Base-by-base conservation (phyloP, 495 filamentous ascomycete species). In the Talaromyces ruber region DNA sequence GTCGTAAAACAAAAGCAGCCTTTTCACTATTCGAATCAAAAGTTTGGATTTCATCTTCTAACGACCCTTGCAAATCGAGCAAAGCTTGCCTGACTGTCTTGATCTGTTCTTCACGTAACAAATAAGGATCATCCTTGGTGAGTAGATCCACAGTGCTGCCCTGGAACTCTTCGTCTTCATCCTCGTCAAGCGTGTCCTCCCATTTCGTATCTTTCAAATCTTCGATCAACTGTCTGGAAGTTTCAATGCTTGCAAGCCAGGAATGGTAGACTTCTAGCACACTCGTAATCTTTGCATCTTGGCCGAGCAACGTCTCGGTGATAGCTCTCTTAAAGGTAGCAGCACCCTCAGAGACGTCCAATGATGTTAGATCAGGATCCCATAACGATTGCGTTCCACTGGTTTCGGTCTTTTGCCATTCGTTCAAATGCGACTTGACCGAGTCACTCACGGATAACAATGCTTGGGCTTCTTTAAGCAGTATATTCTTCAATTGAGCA, bases 111-210 rank as follows among this genome's bases (percentile, higher is more conserved):
- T 86, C 76, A 45, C 84, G 82, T 14, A 97, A 68, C 25, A 81
- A 64, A 39, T 78, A 70, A 2, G 91, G 87, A 68, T 98, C 94
- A 28, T 93, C 83, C 32, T 84, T 81, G 67, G 84, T 88, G 30
- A 96, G 77, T 12, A 85, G 72, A 3, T 77, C 76, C 29, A 88
- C 81, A 37, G 86, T 75, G 24, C 83, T 80, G 14, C 73, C 65
- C 62, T 93, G 86, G 34, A 88, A 80, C 1, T 87, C 84, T 37
- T 88, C 83, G 50, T 92, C 87, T 45, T 93, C 90, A 39, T 89
- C 87, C 16, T 85, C 81, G 56, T 88, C 87, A 14, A 91, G 73
- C 32, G 91, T 83, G 61, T 93, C 88, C 24, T 88, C 85, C 88
- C 92, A 96, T 60, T 82, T 83, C 30, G 83, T 81, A 11, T 82